Evolutionary conservation across 169 alveolate species (phyloP).

Genomic region (Plasmodium fragile): DNA sequence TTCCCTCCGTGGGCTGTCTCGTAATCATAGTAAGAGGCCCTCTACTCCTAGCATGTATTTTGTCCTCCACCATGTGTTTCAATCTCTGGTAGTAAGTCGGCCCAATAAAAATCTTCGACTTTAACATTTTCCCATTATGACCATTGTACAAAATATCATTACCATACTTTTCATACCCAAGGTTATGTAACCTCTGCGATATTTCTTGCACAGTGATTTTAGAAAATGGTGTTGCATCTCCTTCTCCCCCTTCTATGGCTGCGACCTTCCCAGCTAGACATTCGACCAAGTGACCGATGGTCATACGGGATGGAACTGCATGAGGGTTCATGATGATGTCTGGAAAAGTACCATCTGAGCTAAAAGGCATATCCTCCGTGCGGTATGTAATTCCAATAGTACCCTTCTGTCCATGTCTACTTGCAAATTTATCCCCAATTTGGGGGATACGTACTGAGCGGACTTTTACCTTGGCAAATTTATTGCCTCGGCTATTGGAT

Average conservation of each 20-base stretch:
- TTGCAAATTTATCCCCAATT: slow-evolving; percentile 99
- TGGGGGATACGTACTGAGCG: slow-evolving; percentile 97
- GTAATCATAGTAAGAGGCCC: slow-evolving; percentile 99
- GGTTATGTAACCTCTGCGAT: slow-evolving; percentile 95
- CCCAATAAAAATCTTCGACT: slow-evolving; percentile 97
- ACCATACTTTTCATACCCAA: slow-evolving; percentile 98
- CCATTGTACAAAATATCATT: slow-evolving; percentile 99
- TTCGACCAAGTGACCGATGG: slow-evolving; percentile 99
- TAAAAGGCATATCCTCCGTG: slow-evolving; percentile 99
- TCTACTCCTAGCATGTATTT: slow-evolving; percentile 98
- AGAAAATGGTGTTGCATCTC: slow-evolving; percentile 99
- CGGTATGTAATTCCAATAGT: slow-evolving; percentile 99
- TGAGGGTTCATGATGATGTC: slow-evolving; percentile 99
- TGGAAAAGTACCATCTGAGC: slow-evolving; percentile 98
- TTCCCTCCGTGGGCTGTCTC: slow-evolving; percentile 99
- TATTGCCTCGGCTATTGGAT: slow-evolving; percentile 95
- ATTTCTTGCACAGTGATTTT: slow-evolving; percentile 97
- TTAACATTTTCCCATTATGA: slow-evolving; percentile 95
- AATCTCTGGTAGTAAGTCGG: slow-evolving; percentile 99
- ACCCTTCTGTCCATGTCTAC: slow-evolving; percentile 99
- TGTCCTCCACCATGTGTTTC: slow-evolving; percentile 99
- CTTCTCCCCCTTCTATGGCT: slow-evolving; percentile 97
- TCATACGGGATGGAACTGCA: slow-evolving; percentile 99
- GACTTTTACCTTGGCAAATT: slow-evolving; percentile 96
- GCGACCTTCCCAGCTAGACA: slow-evolving; percentile 98